These are phyloP conservation scores for Gossypium raimondii DNA, from an alignment of 345 rosid species.

Conservation along the genomic window DNA sequence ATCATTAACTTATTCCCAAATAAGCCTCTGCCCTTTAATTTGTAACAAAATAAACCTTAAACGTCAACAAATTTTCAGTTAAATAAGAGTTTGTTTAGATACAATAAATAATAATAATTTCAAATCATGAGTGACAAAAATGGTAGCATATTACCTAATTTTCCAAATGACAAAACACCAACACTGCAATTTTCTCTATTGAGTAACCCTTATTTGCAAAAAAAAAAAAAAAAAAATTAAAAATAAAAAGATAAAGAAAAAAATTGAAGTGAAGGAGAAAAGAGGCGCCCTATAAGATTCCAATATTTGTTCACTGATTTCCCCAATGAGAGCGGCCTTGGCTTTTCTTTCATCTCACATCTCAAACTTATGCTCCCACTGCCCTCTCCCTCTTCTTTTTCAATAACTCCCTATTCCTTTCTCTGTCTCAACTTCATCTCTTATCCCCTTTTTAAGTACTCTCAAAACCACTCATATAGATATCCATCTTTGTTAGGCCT, in stretches of 20 bases:
- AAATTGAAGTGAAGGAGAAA: not conserved
- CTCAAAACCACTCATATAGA: not conserved
- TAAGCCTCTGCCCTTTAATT: too few relatives aligned
- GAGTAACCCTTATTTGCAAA: slow-evolving; percentile 22
- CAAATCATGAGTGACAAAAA: not conserved
- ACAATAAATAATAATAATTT: not conserved
- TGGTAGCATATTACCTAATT: slow-evolving; percentile 23
- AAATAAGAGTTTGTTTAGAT: too few relatives aligned
- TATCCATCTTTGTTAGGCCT: not conserved
- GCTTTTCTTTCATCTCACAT: slow-evolving; percentile 46
- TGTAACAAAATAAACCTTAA: too few relatives aligned
- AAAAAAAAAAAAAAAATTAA: not conserved
- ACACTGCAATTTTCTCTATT: slow-evolving; percentile 11
- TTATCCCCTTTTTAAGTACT: not conserved
- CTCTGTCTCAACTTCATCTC: slow-evolving; percentile 10
- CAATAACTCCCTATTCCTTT: slow-evolving; percentile 1
- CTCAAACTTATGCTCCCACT: slow-evolving; percentile 16
- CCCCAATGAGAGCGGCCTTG: slow-evolving; percentile 45
- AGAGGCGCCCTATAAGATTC: slow-evolving; percentile 45
- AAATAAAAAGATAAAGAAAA: not conserved
- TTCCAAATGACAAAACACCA: slow-evolving; percentile 19
- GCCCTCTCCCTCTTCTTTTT: not conserved
- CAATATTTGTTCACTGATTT: slow-evolving; percentile 40
- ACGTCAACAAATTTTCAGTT: too few relatives aligned
- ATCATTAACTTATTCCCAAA: too few relatives aligned